Conservation (phyloP, 2,329 filamentous ascomycete genomes). For the Basipetospora chlamydospora region DNA sequence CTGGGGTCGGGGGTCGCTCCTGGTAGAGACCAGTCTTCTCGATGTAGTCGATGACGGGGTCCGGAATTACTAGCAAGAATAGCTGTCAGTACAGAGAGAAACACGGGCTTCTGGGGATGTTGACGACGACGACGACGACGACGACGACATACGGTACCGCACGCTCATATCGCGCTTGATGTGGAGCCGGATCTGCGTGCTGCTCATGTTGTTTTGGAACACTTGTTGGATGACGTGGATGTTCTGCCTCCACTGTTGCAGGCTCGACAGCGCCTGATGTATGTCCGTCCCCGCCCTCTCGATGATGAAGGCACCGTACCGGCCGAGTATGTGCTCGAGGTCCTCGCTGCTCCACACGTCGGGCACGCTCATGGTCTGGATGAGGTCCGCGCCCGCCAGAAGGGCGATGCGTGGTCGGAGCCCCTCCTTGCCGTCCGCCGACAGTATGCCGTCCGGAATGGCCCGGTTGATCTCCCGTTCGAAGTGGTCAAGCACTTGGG, state of each 20-base stretch:
- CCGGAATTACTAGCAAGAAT: conserved; percentile 32
- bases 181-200: conserved; percentile 69
- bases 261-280: conserved; percentile 68
- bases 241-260: conserved; percentile 73
- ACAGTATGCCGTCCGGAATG: conserved; percentile 61
- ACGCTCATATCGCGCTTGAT: conserved; percentile 70
- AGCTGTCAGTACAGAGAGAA: not conserved
- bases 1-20: conserved; percentile 19
- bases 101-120: too few species aligned
- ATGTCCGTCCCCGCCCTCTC: conserved; percentile 81
- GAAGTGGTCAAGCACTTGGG: conserved; percentile 81
- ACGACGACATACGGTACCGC: conserved; percentile 41
- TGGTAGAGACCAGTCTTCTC: conserved; percentile 51
- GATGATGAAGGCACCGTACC: conserved; percentile 74
- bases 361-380: conserved; percentile 57
- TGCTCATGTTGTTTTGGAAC: conserved; percentile 76
- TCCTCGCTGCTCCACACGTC: conserved; percentile 75
- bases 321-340: conserved; percentile 73
- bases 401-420: conserved; percentile 56
- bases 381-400: conserved; percentile 64
- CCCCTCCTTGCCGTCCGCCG: conserved; percentile 49
- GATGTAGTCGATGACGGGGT: conserved; percentile 62
- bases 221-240: conserved; percentile 72
- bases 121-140: too few species aligned
- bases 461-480: conserved; percentile 71